Evolutionary conservation across 2,329 filamentous ascomycete genomes (phyloP), one percentile per base, ranked within the genome.

Genomic region (Aspergillus brasiliensis): DNA sequence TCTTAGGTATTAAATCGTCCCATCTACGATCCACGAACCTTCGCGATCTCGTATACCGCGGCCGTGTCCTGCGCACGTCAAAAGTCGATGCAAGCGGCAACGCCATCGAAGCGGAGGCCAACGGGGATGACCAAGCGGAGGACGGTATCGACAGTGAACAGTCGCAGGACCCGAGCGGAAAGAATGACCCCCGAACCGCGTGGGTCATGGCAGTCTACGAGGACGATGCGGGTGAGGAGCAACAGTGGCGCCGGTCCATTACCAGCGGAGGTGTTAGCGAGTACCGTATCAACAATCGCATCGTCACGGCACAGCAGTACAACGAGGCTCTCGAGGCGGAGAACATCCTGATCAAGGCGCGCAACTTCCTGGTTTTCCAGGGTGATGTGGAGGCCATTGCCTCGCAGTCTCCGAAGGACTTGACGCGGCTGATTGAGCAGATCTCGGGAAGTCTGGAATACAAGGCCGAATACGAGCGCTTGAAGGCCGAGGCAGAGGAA

Each of bases 181-280:
- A 79, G 57, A 86, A 87, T 65, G 94, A 99, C 69, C 95, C 95
- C 0, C 95, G 93, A 75, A 95, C 89, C 2, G 96, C 95, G 3
- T 99, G 94, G 94, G 96, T 99, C 13, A 98, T 97, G 92, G 95
- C 95, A 28, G 94, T 99, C 15, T 99, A 98, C 76, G 93, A 97
- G 74, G 95, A 99, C 72, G 95, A 99, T 74, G 92, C 92, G 2
- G 94, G 92, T 49, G 91, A 97, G 71, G 92, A 96, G 76, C 93
- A 97, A 73, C 88, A 89, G 67, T 99, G 95, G 95, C 97, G 97
- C 80, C 91, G 95, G 62, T 89, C 88, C 66, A 99, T 99, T 75
- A 98, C 93, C 3, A 91, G 85, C 67, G 84, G 88, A 63, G 95
- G 95, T 49, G 88, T 88, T 27, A 97, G 93, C 81, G 94, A 98